Base-by-base conservation (phyloP, 1,284 basidiomycete genomes). In the Trichosporon sp. region DNA sequence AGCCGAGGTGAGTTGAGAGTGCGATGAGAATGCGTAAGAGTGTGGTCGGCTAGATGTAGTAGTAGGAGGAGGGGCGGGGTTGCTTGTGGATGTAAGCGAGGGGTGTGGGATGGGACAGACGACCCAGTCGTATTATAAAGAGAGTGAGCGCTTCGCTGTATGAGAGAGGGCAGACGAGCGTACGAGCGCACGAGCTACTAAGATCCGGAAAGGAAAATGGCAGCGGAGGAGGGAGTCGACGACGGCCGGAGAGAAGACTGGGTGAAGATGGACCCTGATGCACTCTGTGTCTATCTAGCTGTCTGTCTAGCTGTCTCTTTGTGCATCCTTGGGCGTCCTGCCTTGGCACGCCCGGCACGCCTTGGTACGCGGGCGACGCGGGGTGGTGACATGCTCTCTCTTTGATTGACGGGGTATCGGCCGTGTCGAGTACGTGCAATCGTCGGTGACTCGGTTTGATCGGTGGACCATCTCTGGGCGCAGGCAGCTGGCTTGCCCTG, bases 371-470 rank as follows among this genome's bases (percentile, higher is more conserved):
- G 36, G 16, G 36, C 36, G 36, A 37, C 36, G 36, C 36, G 36
- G 36, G 36, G 36, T 49, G 46, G 46, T 49, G 46, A 49, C 46
- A 49, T 14, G 46, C 46, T 27, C 46, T n/a, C n/a, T n/a, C n/a
- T n/a, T n/a, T n/a, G n/a, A n/a, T n/a, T n/a, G n/a, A 27, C 49
- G 49, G 49, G 49, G 25, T 54, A 54, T 54, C 49, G 49, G 49
- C 49, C 49, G 49, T 54, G 49, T 54, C 49, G 31, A 31, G 49
- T 31, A 29, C 49, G 31, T 5, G 49, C 49, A 29, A 29, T 54
- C 49, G 49, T 54, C 49, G 49, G 49, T 29, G 49, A 54, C 49
- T 54, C 49, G 49, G 25, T 54, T 29, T 54, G 49, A 29, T 54
- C 49, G 49, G 49, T 54, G 49, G 49, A 29, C 49, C 27, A 54